Conservation (phyloP, 495 filamentous ascomycete species). For the Lophiotrema nucula region DNA sequence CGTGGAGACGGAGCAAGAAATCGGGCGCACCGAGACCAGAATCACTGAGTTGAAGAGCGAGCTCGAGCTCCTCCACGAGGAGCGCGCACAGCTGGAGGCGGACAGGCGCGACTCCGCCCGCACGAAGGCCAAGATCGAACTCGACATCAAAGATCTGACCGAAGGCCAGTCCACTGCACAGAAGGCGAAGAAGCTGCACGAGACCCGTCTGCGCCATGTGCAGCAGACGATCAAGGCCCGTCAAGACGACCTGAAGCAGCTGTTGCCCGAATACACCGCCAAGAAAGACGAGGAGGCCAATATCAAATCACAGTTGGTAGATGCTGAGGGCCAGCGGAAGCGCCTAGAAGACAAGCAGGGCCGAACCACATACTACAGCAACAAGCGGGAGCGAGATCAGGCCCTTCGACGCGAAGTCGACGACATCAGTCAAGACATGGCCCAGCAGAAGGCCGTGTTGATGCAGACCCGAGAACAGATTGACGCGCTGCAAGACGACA, state of each 20-base stretch:
- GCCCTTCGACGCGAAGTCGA: constrained; percentile 79
- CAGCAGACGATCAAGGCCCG: constrained; percentile 71
- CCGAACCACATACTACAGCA: constrained; percentile 82
- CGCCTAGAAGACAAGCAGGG: constrained; percentile 93
- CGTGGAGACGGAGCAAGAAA: constrained; percentile 74
- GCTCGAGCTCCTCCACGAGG: constrained; percentile 82
- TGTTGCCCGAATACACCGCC: constrained; percentile 71
- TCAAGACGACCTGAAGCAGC: constrained; percentile 68
- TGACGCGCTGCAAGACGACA: constrained; percentile 65
- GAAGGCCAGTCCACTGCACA: constrained; percentile 80
- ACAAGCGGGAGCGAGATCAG: constrained; percentile 81
- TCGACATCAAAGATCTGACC: constrained; percentile 75
- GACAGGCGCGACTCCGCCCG: constrained; percentile 80
- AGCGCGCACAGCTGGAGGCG: constrained; percentile 83
- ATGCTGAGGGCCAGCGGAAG: constrained; percentile 71
- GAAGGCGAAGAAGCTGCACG: constrained; percentile 64
- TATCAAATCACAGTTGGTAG: constrained; percentile 66
- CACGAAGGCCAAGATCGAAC: constrained; percentile 75
- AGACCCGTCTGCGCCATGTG: constrained; percentile 70
- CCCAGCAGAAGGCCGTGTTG: constrained; percentile 75
- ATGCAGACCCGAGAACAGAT: constrained; percentile 85
- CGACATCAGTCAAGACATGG: constrained; percentile 71
- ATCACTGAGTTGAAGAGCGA: constrained; percentile 77
- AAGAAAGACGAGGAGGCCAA: constrained; percentile 70
- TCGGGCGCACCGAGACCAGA: constrained; percentile 70